Evolutionary conservation across 306 rosid genomes (phyloP), one percentile per base, ranked within the genome.

Genomic region (Lotus japonicus): DNA sequence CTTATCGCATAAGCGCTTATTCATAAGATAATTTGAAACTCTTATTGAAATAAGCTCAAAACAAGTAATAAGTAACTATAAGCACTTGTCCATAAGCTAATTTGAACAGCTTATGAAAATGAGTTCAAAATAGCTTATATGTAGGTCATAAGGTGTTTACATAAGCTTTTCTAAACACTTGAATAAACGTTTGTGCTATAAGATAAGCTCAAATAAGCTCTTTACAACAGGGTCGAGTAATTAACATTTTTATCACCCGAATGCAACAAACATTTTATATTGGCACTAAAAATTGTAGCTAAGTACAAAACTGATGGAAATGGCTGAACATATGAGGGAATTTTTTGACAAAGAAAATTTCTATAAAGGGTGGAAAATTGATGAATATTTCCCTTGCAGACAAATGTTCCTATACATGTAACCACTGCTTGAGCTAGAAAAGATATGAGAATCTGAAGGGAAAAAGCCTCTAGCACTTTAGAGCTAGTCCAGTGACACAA

Each of bases 381-480:
- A 35, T 28, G 57, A 52, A 26, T 41, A 16, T 72, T 39, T 39
- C 55, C 18, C 68, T 50, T 7, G 6, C 48, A 54, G 43, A 18
- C 5, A 51, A 41, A 15, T 18, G 17, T 64, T 45, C 64, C 46
- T 17, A 19, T 18, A 31, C 13, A 5, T 42, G 19, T 5, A 59
- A 59, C 11, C 66, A 68, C 17, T 70, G 17, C 9, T 41, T 26
- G 59, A 43, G 36, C 11, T 31, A 33, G 9, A 5, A 9, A 69
- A 55, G 36, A 53, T 6, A 45, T 17, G 23, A 77, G 60, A 48
- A 45, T 53, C 44, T 15, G 21, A 44, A 46, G 28, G 55, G 14
- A 44, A n/a, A n/a, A 68, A 54, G 57, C 35, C n/a, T 60, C 60
- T 5, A 68, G 62, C 15, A 1, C 67, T 46, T 70, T 46, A 33